Conservation (phyloP, 345 rosid genomes). For the Boechera retrofracta region DNA sequence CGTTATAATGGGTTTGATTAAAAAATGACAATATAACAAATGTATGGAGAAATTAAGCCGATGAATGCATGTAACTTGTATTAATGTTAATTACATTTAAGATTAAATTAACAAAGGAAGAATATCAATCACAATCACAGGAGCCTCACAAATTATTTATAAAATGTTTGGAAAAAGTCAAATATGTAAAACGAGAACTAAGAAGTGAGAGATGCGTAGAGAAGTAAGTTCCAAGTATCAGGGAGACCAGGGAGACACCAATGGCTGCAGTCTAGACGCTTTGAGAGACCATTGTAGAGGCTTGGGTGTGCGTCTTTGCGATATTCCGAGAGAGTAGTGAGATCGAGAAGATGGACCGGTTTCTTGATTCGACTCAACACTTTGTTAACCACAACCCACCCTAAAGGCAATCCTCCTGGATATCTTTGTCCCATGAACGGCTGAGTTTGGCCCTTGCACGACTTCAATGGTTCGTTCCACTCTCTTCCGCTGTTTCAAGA, state of each 20-base stretch:
- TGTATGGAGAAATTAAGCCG: constrained; percentile 1
- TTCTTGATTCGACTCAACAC: constrained; percentile 76
- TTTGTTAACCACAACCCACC: constrained; percentile 73
- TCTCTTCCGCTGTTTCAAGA: constrained; percentile 67
- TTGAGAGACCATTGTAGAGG: constrained; percentile 48
- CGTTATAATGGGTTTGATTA: constrained; percentile 17
- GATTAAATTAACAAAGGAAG: constrained; percentile 17
- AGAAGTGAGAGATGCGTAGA: constrained; percentile 63
- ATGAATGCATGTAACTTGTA: constrained; percentile 11
- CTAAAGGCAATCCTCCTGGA: constrained; percentile 74
- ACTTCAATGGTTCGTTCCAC: constrained; percentile 66
- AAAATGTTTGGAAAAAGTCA: background rate
- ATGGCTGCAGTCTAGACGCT: constrained; percentile 74
- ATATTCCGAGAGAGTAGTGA: constrained; percentile 66
- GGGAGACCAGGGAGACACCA: constrained; percentile 99
- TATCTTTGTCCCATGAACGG: constrained; percentile 69
- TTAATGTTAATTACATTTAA: constrained; percentile 22
- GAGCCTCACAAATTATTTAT: constrained; percentile 10
- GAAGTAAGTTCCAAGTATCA: constrained; percentile 81
- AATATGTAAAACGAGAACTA: constrained; percentile 33
- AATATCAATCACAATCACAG: constrained; percentile 33
- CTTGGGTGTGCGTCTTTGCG: constrained; percentile 86
- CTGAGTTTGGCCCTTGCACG: constrained; percentile 64
- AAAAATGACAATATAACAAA: background rate
- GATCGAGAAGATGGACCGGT: constrained; percentile 72